A percentile compares a stretch with the other conserved stretches of the same genome.
phyloP scores from a whole-genome alignment of 345 rosid species.

The Bretschneidera sinensis region DNA sequence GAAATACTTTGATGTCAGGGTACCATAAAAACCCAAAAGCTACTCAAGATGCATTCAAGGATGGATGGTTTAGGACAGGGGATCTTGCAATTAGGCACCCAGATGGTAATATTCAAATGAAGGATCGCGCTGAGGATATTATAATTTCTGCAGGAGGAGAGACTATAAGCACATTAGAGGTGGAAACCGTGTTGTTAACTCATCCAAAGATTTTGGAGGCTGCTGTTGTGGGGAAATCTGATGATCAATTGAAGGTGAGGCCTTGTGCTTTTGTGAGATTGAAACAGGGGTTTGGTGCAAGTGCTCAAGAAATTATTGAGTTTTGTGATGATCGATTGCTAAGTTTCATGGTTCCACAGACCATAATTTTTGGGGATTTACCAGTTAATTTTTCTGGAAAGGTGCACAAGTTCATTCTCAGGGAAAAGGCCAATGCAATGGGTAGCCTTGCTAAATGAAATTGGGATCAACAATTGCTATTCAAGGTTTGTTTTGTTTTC shows the following conservation, averaged over 20 bases:
- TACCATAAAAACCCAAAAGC: conserved; percentile 42
- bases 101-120: conserved; percentile 47
- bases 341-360: conserved; percentile 33
- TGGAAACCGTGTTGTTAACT: conserved; percentile 33
- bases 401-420: conserved; percentile 38
- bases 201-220: conserved; percentile 40
- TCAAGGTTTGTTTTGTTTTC: no score
- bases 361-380: conserved; percentile 37
- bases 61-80: conserved; percentile 60
- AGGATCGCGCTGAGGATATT: conserved; percentile 51
- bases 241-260: conserved; percentile 21
- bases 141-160: conserved; percentile 21
- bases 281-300: conserved; percentile 27
- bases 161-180: conserved; percentile 41
- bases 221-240: conserved; percentile 40
- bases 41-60: conserved; percentile 42
- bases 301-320: conserved; percentile 28
- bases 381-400: conserved; percentile 49
- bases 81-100: conserved; percentile 51
- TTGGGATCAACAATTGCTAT: no score
- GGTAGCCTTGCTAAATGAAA: no score
- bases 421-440: conserved; percentile 33
- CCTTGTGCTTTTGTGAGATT: conserved; percentile 48
- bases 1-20: conserved; percentile 54
- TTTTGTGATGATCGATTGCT: conserved; percentile 30